Conservation (phyloP, 768 basidiomycete species). For the Sistotremastrum niveocremeum region DNA sequence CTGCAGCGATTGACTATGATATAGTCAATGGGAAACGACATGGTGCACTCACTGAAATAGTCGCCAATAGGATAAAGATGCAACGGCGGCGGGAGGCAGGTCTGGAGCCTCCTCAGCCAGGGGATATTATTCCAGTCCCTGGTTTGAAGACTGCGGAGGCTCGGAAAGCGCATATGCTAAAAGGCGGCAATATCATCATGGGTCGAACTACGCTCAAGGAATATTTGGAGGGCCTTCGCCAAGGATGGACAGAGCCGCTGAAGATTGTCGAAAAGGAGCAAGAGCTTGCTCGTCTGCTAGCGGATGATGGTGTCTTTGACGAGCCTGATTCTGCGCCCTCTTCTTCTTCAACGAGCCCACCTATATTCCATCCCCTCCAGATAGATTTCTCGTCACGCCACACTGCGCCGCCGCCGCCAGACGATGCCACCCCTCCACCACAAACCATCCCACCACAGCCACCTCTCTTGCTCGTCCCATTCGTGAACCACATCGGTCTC, state of each 20-base stretch:
- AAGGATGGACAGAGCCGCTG: constrained; percentile 71
- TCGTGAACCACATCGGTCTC: constrained; percentile 66
- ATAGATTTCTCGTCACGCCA: constrained; percentile 10
- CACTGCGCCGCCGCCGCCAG: constrained; percentile 11
- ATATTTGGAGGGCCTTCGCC: constrained; percentile 75
- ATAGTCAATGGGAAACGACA: constrained; percentile 68
- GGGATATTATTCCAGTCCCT: constrained; percentile 32
- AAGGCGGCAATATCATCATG: constrained; percentile 77
- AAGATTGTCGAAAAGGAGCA: constrained; percentile 62
- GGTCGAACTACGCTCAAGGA: constrained; percentile 91
- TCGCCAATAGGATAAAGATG: constrained; percentile 58
- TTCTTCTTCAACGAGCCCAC: constrained; percentile 17
- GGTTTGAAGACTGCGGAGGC: constrained; percentile 38
- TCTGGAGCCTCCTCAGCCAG: constrained; percentile 35
- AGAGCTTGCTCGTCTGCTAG: constrained; percentile 47
- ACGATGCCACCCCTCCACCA: constrained; percentile 34
- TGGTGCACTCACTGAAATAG: constrained; percentile 69
- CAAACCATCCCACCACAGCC: constrained; percentile 55
- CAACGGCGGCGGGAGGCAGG: constrained; percentile 58
- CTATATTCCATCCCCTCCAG: constrained; percentile 10
- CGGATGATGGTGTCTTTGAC: constrained; percentile 67
- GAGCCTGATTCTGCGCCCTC: constrained; percentile 31
- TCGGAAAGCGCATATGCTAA: constrained; percentile 43
- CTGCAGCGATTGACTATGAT: constrained; percentile 88
- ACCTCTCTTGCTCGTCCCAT: constrained; percentile 66